Evolutionary conservation across 352 stramenopile genomes (phyloP), one percentile per base, ranked within the genome.

Genomic region (Phytophthora multivora): DNA sequence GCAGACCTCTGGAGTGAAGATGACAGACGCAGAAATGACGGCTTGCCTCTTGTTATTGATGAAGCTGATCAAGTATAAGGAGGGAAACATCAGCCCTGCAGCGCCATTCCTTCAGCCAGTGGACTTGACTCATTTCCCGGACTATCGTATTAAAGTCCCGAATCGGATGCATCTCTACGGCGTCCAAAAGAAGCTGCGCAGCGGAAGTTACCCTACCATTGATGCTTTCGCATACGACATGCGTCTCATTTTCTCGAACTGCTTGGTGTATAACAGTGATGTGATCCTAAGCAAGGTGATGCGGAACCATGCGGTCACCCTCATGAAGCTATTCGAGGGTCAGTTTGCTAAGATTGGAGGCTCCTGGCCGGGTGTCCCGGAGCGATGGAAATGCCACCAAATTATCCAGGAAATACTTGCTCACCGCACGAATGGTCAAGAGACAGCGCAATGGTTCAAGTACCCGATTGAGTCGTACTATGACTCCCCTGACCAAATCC

Each of bases 401-500:
- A 88, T 95, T 52, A 64, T 93, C 30, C 77, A 95, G 25, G 83
- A 93, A 25, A 78, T 95, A 18, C 70, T 95, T 12, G 82, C 75
- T 1, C 65, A 90, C 28, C 84, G 86, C 21, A 91, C 83, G 15
- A 77, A 88, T 55, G 83, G 84, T 2, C 74, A 89, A 36, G 86
- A 95, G 45, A 93, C 83, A 4, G 86, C 86, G 6, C 84, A 93
- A 48, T 95, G 86, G 86, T 95, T 95, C 50, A 95, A 95, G 60
- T 93, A 93, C 45, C 86, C 86, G 19, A 78, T 95, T 31, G 70
- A 90, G 52, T 91, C 86, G 11, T 95, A 95, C 55, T 95, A 83
- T 56, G 83, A 93, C 54, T 92, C 86, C 21, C 67, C 82, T 5
- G 86, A 95, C 21, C 84, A 93, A 59, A 81, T 93, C 25, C 86